Base-by-base conservation (phyloP, 805 yeast genomes). In the Pichia nanzhaoensis region DNA sequence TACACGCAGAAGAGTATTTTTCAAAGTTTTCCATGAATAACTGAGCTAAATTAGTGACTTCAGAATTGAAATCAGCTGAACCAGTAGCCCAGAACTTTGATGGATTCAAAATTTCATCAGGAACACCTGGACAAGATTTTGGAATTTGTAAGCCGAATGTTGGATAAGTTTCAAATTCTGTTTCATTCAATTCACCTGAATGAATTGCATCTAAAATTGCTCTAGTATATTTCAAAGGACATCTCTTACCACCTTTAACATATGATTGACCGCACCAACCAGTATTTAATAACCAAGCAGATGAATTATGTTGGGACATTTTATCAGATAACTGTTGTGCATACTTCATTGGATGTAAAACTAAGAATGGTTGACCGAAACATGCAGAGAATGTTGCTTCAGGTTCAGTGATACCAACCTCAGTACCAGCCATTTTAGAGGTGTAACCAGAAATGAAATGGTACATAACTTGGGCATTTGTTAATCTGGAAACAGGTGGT, bases 351-450 rank as follows among this genome's bases (percentile, higher is more conserved):
- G 99, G 99, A 70, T 91, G 99, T 67, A 91, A 75, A 31, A 91
- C 97, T 70, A 91, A 75, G 84, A 91, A 91, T 53, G 99, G 99
- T 75, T 91, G 98, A 64, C 98, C 99, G 67, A 90, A 91, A 75
- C 99, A 91, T 44, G 99, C 96, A 51, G 96, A 86, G 80, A 91
- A 91, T 17, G 96, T 88, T 46, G 97, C 96, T 69, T 86, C 89
- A 51, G 99, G 98, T 73, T 91, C 97, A 51, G 97, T 90, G 55
- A 91, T 87, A 69, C 99, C 99, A 67, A 87, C 95, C 72, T 91
- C 99, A 44, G 99, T 91, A 67, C 98, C 98, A 51, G 99, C 96
- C 95, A 91, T 91, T 80, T 93, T 91, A 46, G 98, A 91, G 51
- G 99, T 91, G 78, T 91, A 91, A 61, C 99, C 99, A 53, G 95